A percentile compares a stretch with the other conserved stretches of the same genome.
Evolutionary conservation across 106 monocot genomes (phyloP).

Genomic region (Acorus gramineus): DNA sequence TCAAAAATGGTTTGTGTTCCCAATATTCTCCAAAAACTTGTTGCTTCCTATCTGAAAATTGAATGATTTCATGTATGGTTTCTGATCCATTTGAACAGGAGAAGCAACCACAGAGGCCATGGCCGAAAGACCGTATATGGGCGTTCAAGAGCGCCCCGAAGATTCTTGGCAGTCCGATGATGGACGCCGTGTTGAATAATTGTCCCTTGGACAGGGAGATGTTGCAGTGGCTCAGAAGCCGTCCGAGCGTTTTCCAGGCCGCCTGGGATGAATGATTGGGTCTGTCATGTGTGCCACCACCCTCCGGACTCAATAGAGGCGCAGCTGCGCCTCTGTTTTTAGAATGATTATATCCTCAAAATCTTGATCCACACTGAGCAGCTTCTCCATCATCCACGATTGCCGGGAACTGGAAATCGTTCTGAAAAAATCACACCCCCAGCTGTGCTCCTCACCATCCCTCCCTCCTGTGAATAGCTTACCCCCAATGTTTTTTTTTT

Average conservation of each 20-base stretch:
- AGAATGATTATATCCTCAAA: too few species aligned
- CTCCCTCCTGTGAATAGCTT: too few species aligned
- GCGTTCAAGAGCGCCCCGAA: slow-evolving; percentile 40
- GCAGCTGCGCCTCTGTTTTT: too few species aligned
- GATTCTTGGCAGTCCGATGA: slow-evolving; percentile 85
- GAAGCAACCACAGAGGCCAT: slow-evolving; percentile 77
- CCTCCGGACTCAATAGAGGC: too few species aligned
- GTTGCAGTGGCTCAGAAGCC: slow-evolving; percentile 65
- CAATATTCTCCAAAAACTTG: too few species aligned
- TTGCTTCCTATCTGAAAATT: not conserved
- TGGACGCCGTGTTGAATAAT: slow-evolving; percentile 66
- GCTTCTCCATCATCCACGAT: too few species aligned
- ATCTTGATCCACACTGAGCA: too few species aligned
- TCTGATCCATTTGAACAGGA: slow-evolving; percentile 33
- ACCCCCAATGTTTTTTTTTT: too few species aligned
- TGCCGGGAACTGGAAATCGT: too few species aligned
- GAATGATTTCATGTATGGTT: not conserved
- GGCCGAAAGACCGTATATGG: slow-evolving; percentile 96
- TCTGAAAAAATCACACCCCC: too few species aligned
- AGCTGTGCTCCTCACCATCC: too few species aligned
- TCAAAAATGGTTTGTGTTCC: slow-evolving; percentile 67
- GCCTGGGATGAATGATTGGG: slow-evolving; percentile 25
- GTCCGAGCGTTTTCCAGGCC: slow-evolving; percentile 51
- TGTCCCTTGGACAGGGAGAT: slow-evolving; percentile 67
- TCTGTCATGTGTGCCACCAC: too few species aligned